These are phyloP conservation scores for Paraphaeosphaeria sporulosa DNA, from an alignment of 2,329 filamentous ascomycete species.

Conservation along the genomic window DNA sequence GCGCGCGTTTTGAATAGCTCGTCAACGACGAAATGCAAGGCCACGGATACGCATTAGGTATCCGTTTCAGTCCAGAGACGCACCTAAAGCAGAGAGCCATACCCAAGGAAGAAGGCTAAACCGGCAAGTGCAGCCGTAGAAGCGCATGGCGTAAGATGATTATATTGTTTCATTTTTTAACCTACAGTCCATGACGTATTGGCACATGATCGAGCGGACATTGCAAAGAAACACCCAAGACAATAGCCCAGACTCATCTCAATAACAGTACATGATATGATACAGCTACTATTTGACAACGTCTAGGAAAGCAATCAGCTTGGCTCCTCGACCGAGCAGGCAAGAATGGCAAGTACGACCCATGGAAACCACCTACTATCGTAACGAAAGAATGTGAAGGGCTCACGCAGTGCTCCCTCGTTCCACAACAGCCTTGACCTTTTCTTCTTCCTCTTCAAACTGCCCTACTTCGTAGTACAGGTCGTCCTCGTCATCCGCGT, in stretches of 20 bases:
- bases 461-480: conserved; percentile 44
- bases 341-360: neutral
- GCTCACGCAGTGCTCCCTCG: conserved; percentile 12
- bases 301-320: conserved; percentile 24
- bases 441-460: conserved; percentile 32
- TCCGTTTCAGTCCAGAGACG: neutral
- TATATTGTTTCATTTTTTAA: neutral
- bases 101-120: neutral
- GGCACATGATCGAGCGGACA: neutral
- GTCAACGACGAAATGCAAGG: too few species aligned
- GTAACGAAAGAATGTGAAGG: neutral
- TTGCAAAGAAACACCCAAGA: conserved; percentile 1
- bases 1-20: too few species aligned
- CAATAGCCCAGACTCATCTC: conserved; percentile 27
- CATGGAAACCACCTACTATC: conserved; percentile 17
- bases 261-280: conserved; percentile 32
- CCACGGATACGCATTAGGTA: too few species aligned
- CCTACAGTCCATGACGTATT: neutral
- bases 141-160: neutral
- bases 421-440: conserved; percentile 12
- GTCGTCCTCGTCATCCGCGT: conserved; percentile 40
- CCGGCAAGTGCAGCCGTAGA: neutral
- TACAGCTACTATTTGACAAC: conserved; percentile 32
- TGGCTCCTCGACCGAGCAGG: neutral
- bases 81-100: neutral